Percentiles rank a stretch among this genome's conserved stretches.
Evolutionary conservation across 177 flowering plant genomes (phyloP).

Genomic region (Vitis hybrid): DNA sequence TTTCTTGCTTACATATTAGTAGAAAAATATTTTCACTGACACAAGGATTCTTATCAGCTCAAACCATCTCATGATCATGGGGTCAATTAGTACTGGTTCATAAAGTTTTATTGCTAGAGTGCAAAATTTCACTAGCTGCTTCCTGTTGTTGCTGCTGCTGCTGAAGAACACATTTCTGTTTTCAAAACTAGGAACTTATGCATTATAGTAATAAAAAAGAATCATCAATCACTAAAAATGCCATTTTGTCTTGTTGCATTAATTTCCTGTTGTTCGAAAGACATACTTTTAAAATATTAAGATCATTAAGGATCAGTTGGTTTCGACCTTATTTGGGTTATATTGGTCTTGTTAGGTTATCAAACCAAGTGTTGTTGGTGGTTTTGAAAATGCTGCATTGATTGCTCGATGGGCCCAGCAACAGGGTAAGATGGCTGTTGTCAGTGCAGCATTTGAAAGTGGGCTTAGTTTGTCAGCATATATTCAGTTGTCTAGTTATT

Average conservation of each 20-base stretch:
- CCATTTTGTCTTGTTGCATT: neutral
- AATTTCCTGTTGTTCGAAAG: neutral
- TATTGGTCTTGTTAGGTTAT: constrained; percentile 58
- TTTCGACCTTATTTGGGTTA: neutral
- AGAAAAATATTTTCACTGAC: too few relatives aligned
- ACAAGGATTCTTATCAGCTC: too few relatives aligned
- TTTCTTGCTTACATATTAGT: too few relatives aligned
- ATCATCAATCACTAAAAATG: neutral
- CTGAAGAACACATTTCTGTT: too few relatives aligned
- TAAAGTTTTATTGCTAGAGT: too few relatives aligned
- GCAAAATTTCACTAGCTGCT: too few relatives aligned
- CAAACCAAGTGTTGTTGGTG: constrained; percentile 92
- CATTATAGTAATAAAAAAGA: too few relatives aligned
- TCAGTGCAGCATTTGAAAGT: constrained; percentile 92
- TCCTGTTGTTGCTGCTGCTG: too few relatives aligned
- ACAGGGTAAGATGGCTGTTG: constrained; percentile 74
- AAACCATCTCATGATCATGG: too few relatives aligned
- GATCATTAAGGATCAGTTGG: neutral
- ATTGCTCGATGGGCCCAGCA: constrained; percentile 87
- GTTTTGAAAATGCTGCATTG: constrained; percentile 80
- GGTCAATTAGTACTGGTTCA: too few relatives aligned
- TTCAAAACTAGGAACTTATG: too few relatives aligned
- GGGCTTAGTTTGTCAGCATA: constrained; percentile 71
- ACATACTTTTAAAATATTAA: neutral
- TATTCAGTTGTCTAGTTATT: constrained; percentile 61